Evolutionary conservation across 2,329 filamentous ascomycete species (phyloP), one percentile per base, ranked within the genome.

Genomic region (Penicillium decumbens): DNA sequence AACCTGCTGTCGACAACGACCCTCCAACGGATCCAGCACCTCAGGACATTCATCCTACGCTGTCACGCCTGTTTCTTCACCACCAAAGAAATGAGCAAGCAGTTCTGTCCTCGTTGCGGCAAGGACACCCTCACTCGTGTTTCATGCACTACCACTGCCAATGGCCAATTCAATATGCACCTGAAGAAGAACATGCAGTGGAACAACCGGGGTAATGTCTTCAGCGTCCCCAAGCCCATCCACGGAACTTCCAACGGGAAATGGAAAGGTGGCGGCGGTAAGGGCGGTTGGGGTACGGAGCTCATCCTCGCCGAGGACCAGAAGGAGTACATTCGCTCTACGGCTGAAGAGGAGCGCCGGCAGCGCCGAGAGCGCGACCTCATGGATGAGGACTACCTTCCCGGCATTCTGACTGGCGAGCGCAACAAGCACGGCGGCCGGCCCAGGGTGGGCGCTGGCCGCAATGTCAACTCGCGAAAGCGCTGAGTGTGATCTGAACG

Each of bases 121-220:
- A 89, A 95, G 67, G 80, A 89, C 1, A 92, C 91, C 0, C 78
- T 98, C 23, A 89, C 86, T 6, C 83, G 92, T 54, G 87, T 91
- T 0, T 86, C 86, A 23, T 96, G 91, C 78, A 87, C 87, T 25
- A 96, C 90, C 3, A 85, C 91, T 63, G 77, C 83, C 24, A 80
- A 83, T 43, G 93, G 93, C 44, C 82, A 85, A 61, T 95, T 96
- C 74, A 84, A 80, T 51, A 72, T 98, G 51, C 88, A 96, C 67
- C 77, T 98, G 51, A 95, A 95, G 77, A 85, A 84, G 71, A 95
- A 95, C 70, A 95, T 93, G 77, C 89, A 96, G 73, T 95, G 86
- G 85, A 97, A 95, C 72, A 95, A 87, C 59, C 81, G 91, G 23
- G 93, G 93, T 45, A 93, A 96, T 70, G 82, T 89, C 32, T 98